phyloP scores from a whole-genome alignment of 306 rosid genomes.

The Gastrolobium bilobum region DNA sequence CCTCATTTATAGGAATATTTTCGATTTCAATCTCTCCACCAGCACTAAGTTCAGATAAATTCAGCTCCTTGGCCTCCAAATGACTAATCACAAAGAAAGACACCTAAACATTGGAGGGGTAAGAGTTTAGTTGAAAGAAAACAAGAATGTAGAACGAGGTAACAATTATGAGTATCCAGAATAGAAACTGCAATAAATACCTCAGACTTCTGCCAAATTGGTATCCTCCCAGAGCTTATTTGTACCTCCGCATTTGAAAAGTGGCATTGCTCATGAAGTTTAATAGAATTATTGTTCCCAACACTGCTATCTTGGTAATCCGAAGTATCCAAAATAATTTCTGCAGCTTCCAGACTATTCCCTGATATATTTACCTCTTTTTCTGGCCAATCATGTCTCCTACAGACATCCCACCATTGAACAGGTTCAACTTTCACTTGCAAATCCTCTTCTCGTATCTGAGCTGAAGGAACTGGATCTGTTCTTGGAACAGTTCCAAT shows the following conservation, averaged over 20 bases:
- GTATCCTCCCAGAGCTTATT: constrained; percentile 81
- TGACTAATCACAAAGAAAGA: constrained; percentile 72
- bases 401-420: constrained; percentile 98
- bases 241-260: constrained; percentile 93
- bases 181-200: constrained; percentile 58
- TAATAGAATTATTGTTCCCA: constrained; percentile 57
- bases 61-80: constrained; percentile 60
- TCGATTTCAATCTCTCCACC: constrained; percentile 90
- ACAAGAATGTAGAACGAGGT: constrained; percentile 40
- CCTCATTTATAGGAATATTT: constrained; percentile 68
- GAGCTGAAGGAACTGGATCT: constrained; percentile 65
- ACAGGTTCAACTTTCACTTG: constrained; percentile 91
- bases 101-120: constrained; percentile 59
- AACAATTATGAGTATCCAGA: constrained; percentile 39
- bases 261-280: constrained; percentile 66
- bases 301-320: constrained; percentile 58
- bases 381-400: constrained; percentile 92
- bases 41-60: constrained; percentile 46
- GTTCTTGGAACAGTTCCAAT: constrained; percentile 66
- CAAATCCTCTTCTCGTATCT: constrained; percentile 83
- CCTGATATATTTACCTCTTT: constrained; percentile 71
- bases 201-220: constrained; percentile 91
- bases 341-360: constrained; percentile 56
- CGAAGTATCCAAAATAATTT: constrained; percentile 62
- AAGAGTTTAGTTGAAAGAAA: constrained; percentile 43